phyloP scores from a whole-genome alignment of 2,329 filamentous ascomycete genomes.

The Cadophora gregata region DNA sequence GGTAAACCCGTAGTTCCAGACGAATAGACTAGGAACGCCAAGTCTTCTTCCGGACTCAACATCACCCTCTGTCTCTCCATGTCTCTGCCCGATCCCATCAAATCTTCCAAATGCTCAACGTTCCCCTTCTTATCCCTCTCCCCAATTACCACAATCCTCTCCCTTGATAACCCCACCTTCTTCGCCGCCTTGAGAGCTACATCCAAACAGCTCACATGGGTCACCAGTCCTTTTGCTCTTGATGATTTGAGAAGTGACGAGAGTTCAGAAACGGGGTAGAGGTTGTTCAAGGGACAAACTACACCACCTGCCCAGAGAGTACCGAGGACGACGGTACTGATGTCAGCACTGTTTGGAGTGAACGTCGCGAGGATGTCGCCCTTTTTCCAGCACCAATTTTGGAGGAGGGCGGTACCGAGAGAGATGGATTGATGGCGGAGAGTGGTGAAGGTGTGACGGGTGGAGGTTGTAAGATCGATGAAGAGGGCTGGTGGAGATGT shows the following conservation, averaged over 20 bases:
- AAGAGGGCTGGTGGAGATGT: conserved; percentile 21
- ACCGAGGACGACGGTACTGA: conserved; percentile 75
- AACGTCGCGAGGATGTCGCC: conserved; percentile 82
- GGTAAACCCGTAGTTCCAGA: conserved; percentile 57
- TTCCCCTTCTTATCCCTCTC: conserved; percentile 55
- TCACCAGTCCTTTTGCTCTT: conserved; percentile 74
- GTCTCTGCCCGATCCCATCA: conserved; percentile 58
- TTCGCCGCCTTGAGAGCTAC: conserved; percentile 70
- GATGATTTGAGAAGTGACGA: conserved; percentile 81
- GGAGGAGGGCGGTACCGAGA: conserved; percentile 78
- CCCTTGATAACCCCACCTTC: conserved; percentile 69
- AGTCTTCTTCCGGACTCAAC: conserved; percentile 18
- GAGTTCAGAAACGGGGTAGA: conserved; percentile 81
- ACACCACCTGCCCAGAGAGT: conserved; percentile 81
- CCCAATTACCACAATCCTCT: conserved; percentile 78
- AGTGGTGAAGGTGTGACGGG: conserved; percentile 70
- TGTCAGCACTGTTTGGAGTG: conserved; percentile 84
- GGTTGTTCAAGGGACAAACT: conserved; percentile 83
- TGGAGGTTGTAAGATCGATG: conserved; percentile 61
- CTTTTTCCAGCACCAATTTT: conserved; percentile 75
- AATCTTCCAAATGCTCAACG: conserved; percentile 18
- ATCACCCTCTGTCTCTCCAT: conserved; percentile 58
- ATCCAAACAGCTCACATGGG: conserved; percentile 69
- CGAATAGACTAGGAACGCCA: conserved; percentile 80
- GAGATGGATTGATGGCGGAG: conserved; percentile 66